These are phyloP conservation scores for Cladophialophora psammophila DNA, from an alignment of 2,329 filamentous ascomycete genomes.

Conservation along the genomic window DNA sequence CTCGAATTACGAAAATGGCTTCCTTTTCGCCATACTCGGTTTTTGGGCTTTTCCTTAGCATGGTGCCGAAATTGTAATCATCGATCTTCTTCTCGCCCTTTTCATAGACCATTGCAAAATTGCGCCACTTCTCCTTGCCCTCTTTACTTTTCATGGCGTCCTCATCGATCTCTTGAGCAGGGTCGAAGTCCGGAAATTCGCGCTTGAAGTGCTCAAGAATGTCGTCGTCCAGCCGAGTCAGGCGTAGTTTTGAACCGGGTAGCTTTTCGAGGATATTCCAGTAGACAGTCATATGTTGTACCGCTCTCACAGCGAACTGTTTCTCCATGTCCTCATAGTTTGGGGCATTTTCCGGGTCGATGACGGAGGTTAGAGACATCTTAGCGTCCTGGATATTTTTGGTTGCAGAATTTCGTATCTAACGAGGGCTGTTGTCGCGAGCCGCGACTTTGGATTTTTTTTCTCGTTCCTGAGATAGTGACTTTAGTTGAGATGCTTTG, in stretches of 20 bases:
- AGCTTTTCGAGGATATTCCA: slow-evolving; percentile 94
- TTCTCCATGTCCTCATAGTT: slow-evolving; percentile 90
- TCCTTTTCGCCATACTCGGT: slow-evolving; percentile 86
- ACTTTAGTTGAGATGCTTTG: not conserved
- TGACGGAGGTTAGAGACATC: slow-evolving; percentile 33
- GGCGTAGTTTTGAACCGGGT: slow-evolving; percentile 82
- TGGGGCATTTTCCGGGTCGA: slow-evolving; percentile 67
- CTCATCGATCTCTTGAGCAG: slow-evolving; percentile 80
- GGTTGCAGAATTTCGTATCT: not conserved
- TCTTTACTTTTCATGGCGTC: slow-evolving; percentile 96
- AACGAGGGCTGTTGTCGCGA: not conserved
- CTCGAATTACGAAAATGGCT: slow-evolving; percentile 86
- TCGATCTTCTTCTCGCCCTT: slow-evolving; percentile 74
- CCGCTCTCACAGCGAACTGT: slow-evolving; percentile 97
- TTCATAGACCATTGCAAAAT: slow-evolving; percentile 92
- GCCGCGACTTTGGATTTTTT: not conserved
- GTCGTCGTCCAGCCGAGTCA: slow-evolving; percentile 94
- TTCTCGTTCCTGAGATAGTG: not conserved
- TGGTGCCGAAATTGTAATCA: slow-evolving; percentile 97
- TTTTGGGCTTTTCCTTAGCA: slow-evolving; percentile 79
- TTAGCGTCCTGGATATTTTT: not conserved
- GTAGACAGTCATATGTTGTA: slow-evolving; percentile 96
- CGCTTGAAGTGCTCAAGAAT: slow-evolving; percentile 87
- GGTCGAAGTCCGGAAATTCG: slow-evolving; percentile 93
- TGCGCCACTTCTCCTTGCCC: slow-evolving; percentile 93